Base-by-base conservation (phyloP, 2,329 filamentous ascomycete species). In the Ophidiomyces ophidiicola region DNA sequence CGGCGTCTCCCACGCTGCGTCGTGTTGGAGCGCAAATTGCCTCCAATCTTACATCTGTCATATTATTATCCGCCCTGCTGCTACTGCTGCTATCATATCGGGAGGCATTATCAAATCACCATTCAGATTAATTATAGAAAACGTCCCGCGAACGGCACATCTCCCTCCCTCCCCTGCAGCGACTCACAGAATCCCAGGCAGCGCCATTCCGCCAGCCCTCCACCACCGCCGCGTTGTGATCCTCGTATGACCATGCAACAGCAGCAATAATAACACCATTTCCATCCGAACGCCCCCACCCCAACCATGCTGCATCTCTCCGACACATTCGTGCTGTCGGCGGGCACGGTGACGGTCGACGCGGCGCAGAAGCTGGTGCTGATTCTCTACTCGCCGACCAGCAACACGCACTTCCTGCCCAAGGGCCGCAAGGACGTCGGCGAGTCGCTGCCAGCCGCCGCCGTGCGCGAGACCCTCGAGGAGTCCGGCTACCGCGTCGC, bases 381-480 rank as follows among this genome's bases (percentile, higher is more conserved):
- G 7, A 10, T 39, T 18, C 29, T 39, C 23, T 33, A 33, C 30
- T 39, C 37, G 2, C 29, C 37, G 1, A 11, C 12, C 1, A 39
- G 2, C 21, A 4, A 26, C 11, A 23, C 20, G 2, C 33, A 39
- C 17, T 48, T 54, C 44, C 45, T 55, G 5, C 50, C 53, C 7
- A 50, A 52, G 14, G 53, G 53, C 6, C 46, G 53, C 21, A 54
- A 54, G 34, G 48, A 53, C 25, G 36, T 47, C 15, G 45, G 45
- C 10, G 53, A 55, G 31, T 42, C 43, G 8, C 32, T 53, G 12
- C 41, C 47, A 14, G 40, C 38, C 12, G 47, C 51, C 7, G 53
- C 53, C 5, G 10, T 54, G 14, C 50, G 51, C 11, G 53, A 55
- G 36, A 54, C 53, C 3, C 40, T 46, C 23, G 53, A 55, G 35